Evolutionary conservation across 257 asterid genomes (phyloP), one percentile per base, ranked within the genome.

Genomic region (Forsythia suspensa): DNA sequence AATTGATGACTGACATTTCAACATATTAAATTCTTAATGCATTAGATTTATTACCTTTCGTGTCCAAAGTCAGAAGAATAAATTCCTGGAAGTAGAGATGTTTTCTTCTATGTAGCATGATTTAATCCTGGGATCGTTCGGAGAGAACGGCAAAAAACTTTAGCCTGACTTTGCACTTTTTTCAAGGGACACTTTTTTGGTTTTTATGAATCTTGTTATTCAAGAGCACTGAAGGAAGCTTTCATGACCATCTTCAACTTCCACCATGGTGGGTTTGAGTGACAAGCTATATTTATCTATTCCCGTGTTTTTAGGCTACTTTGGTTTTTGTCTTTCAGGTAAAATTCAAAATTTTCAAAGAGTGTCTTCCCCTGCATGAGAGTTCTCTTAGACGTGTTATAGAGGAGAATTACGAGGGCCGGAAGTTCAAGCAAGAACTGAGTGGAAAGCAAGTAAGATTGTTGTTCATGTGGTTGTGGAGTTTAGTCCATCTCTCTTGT

Each of bases 381-480:
- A 85, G 70, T 66, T 80, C 88, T 77, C 86, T 93, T 61, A 90
- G 79, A 81, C 76, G 76, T 21, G 81, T 88, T 70, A 87, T 93
- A 81, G 77, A 48, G 87, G 91, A 91, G 84, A 93, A 89, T 74
- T 89, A 91, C 76, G 75, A 61, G 69, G 93, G 91, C 70, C 40
- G 57, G 5, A 93, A 90, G 86, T 93, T 93, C 84, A 85, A 89
- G 46, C 98, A 86, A 81, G 95, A 93, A 85, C 95, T 93, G 82
- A 79, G 73, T 86, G 77, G 57, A 74, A 67, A 78, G 51, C 97
- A 90, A 85, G 98, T 93, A 87, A 84, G 91, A 73, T 44, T 16
- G 42, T 55, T 67, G 34, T 36, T 76, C 18, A 20, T 79, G 72
- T 61, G n/a, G 68, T 59, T 1, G 61, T 71, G 71, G 52, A 74